Base-by-base conservation (phyloP, 2,329 filamentous ascomycete species). In the Sclerotinia borealis region DNA sequence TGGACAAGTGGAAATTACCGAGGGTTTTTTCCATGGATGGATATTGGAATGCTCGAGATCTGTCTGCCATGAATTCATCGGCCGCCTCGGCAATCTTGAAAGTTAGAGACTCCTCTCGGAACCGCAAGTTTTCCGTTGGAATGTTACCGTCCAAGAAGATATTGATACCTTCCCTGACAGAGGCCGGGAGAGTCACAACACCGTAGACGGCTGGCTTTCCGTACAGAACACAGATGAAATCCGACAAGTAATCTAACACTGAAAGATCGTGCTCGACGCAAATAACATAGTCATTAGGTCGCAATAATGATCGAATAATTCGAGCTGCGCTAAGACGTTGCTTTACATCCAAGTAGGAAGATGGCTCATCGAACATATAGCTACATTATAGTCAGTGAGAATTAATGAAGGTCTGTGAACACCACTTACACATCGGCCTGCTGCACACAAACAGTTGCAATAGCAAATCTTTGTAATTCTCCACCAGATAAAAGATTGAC, bases 301-400 rank as follows among this genome's bases (percentile, higher is more conserved):
- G 85, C 61, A 97, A 85, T 56, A 99, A 86, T 68, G 91, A 93
- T 69, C 95, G 92, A 72, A 99, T 98, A 71, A 96, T 91, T 71
- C 89, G 86, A 72, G 92, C 93, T 67, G 96, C 95, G 70, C 89
- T 90, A 70, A 99, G 82, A 88, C 95, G 91, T 80, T 99, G 95
- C 85, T 98, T 98, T 75, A 99, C 95, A 89, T 99, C 96, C 64
- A 99, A 85, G 78, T 97, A 99, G 43, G 95, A 99, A 47, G 93
- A 98, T 22, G 96, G 96, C 81, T 99, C 95, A 78, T 99, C 95
- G 74, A 99, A 99, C 95, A 99, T 98, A 83, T 99, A 99, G 13
- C 80, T 85, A 69, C 2, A 60, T 56, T 54, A 36, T 31, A 31
- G 51, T 48, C 37, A 54, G 63, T 65, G 54, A 39, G 19, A n/a